Percentiles rank a stretch among this genome's conserved stretches.
phyloP scores from a whole-genome alignment of 2,329 filamentous ascomycete species.

The Diaporthe citri region DNA sequence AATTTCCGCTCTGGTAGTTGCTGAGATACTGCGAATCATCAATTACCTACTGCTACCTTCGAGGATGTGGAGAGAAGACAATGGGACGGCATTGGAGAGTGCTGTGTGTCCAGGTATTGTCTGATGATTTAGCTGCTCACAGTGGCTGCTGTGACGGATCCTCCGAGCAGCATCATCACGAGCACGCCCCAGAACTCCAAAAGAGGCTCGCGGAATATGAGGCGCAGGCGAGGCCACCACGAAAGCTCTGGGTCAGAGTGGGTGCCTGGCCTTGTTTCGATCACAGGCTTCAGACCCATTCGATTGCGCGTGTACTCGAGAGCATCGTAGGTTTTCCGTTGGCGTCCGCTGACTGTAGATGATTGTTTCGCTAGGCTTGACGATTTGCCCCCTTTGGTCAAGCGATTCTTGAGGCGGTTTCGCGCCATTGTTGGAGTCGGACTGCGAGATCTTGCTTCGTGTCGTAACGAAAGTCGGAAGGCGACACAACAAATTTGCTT shows the following conservation, averaged over 20 bases:
- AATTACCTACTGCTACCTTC: not conserved
- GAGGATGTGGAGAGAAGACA: not conserved
- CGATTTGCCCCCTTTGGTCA: not conserved
- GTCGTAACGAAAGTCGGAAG: not conserved
- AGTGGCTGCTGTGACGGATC: constrained; percentile 13
- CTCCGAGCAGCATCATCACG: constrained; percentile 19
- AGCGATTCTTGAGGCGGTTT: not conserved
- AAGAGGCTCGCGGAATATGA: constrained; percentile 14
- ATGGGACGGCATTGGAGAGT: not conserved
- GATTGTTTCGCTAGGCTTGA: not conserved
- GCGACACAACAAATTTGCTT: not conserved
- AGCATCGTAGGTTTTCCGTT: not conserved
- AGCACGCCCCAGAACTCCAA: constrained; percentile 26
- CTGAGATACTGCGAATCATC: constrained; percentile 8
- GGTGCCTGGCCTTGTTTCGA: constrained; percentile 4
- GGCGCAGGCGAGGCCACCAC: constrained; percentile 23
- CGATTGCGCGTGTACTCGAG: constrained; percentile 11
- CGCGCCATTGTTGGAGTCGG: not conserved
- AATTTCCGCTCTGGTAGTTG: constrained; percentile 6
- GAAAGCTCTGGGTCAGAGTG: not conserved
- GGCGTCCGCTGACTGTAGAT: not conserved
- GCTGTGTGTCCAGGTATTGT: not conserved
- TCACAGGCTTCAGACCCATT: constrained; percentile 10
- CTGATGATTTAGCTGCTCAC: not conserved
- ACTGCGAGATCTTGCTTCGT: not conserved